These are phyloP conservation scores for Malassezia psittaci DNA, from an alignment of 1,284 basidiomycete species.

Conservation along the genomic window DNA sequence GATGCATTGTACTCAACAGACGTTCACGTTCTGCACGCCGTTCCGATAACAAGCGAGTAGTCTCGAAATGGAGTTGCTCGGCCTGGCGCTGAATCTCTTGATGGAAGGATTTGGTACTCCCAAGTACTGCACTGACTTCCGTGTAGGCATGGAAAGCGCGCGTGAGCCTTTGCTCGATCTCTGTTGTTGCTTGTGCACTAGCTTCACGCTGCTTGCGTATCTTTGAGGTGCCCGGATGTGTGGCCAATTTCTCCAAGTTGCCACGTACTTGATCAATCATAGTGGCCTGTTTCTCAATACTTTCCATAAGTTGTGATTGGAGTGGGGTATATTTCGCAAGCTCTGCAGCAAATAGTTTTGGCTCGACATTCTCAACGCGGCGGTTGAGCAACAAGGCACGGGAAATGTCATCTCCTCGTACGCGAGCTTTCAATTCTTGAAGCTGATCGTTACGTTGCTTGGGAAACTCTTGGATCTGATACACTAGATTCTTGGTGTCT, in stretches of 20 bases:
- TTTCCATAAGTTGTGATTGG: constrained; percentile 55
- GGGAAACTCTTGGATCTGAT: constrained; percentile 32
- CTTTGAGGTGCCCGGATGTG: constrained; percentile 8
- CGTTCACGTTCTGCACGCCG: constrained; percentile 9
- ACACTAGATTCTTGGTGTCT: neutral
- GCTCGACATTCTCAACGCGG: constrained; percentile 71
- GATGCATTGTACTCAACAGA: neutral
- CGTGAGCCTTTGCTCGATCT: constrained; percentile 62
- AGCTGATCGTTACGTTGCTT: constrained; percentile 71
- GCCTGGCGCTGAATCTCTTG: constrained; percentile 56
- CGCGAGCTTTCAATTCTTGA: constrained; percentile 89
- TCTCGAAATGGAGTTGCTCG: neutral
- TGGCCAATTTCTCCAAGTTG: constrained; percentile 2
- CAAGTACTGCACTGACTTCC: constrained; percentile 73
- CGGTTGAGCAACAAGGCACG: constrained; percentile 84
- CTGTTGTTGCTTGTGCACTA: constrained; percentile 65
- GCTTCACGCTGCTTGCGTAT: constrained; percentile 57
- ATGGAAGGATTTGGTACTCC: constrained; percentile 81
- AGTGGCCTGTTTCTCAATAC: constrained; percentile 22
- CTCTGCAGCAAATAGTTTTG: constrained; percentile 77
- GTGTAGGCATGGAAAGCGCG: constrained; percentile 69
- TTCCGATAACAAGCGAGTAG: neutral
- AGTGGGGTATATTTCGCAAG: constrained; percentile 90
- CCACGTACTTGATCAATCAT: constrained; percentile 18
- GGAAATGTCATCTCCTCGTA: constrained; percentile 92